These are phyloP conservation scores for Aspergillus sp. DNA, from an alignment of 2,329 filamentous ascomycete genomes.

Conservation along the genomic window DNA sequence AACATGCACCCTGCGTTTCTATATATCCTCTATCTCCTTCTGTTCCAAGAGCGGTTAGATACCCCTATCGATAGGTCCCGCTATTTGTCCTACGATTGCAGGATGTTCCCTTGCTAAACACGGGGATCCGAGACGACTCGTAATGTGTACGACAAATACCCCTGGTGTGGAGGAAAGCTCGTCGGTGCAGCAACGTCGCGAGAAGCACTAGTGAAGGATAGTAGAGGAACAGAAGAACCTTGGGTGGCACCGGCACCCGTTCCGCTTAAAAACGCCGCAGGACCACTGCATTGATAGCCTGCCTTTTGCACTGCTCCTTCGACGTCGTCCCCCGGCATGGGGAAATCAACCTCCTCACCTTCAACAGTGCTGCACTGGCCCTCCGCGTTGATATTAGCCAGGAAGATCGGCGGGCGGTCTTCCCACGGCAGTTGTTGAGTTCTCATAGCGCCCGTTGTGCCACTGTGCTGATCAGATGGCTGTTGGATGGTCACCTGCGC, in stretches of 20 bases:
- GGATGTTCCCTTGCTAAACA: too few relatives aligned
- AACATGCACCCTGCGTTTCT: too few relatives aligned
- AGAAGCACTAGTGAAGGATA: not conserved
- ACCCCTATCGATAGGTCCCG: too few relatives aligned
- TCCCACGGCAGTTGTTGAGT: not conserved
- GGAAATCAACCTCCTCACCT: slow-evolving; percentile 2
- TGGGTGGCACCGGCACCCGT: not conserved
- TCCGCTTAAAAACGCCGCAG: not conserved
- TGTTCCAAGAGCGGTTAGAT: too few relatives aligned
- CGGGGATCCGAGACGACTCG: not conserved
- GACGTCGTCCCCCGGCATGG: not conserved
- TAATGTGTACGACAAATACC: not conserved
- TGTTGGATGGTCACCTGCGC: slow-evolving; percentile 62
- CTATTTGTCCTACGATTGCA: too few relatives aligned
- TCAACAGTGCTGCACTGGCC: slow-evolving; percentile 1
- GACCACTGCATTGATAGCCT: not conserved
- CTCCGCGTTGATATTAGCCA: slow-evolving; percentile 3
- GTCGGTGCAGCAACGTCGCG: not conserved
- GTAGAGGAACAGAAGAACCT: not conserved
- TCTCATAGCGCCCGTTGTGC: not conserved
- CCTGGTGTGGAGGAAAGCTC: not conserved
- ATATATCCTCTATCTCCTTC: too few relatives aligned
- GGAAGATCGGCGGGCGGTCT: not conserved
- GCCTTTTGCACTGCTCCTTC: not conserved
- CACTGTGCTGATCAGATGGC: not conserved